phyloP scores from a whole-genome alignment of 139 green algal species.

The Dunaliella primolecta region DNA sequence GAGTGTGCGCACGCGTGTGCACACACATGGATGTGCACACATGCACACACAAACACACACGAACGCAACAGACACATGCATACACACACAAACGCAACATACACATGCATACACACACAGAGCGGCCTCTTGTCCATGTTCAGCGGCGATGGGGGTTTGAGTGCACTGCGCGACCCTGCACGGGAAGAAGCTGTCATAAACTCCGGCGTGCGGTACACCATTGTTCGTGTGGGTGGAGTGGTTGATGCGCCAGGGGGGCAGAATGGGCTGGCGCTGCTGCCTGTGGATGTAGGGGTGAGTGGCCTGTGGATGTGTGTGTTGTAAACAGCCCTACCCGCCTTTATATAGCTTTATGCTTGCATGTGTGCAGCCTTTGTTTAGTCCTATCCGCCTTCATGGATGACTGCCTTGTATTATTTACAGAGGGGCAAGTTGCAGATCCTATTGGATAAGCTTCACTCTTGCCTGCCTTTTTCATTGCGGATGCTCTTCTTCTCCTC shows the following conservation, averaged over 20 bases:
- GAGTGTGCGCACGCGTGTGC: too few relatives aligned
- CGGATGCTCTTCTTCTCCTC: too few relatives aligned
- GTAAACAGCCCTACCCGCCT: too few relatives aligned
- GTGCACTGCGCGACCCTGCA: constrained; percentile 10
- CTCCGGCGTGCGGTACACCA: constrained; percentile 19
- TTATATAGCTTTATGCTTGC: too few relatives aligned
- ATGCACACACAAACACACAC: neutral
- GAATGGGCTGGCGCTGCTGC: neutral
- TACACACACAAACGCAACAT: neutral
- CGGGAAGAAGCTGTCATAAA: constrained; percentile 9
- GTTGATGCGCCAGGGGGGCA: neutral
- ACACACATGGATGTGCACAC: too few relatives aligned
- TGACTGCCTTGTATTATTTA: too few relatives aligned
- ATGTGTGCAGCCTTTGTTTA: too few relatives aligned
- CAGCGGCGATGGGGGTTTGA: neutral
- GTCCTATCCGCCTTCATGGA: too few relatives aligned
- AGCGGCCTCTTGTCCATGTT: neutral
- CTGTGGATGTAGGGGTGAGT: neutral
- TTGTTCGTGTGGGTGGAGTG: constrained; percentile 14
- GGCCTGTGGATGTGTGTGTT: neutral
- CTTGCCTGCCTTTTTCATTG: too few relatives aligned
- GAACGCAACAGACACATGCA: neutral
- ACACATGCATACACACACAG: neutral
- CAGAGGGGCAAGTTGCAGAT: too few relatives aligned
- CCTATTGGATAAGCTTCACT: too few relatives aligned